Conservation (phyloP, 2,329 filamentous ascomycete genomes). For the Helotiales sp. region DNA sequence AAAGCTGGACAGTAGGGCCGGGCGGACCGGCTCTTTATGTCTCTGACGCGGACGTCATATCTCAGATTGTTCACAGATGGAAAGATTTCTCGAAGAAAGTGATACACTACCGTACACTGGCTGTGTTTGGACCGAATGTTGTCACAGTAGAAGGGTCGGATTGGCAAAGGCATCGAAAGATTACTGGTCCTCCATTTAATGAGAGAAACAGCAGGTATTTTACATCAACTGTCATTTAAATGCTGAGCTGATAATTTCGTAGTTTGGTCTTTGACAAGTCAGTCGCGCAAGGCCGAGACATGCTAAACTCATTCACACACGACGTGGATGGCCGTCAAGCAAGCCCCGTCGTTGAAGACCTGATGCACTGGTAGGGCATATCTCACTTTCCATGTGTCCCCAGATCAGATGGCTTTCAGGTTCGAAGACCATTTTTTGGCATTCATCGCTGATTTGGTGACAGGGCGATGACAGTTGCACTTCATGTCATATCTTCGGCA, state of each 20-base stretch:
- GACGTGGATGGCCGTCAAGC: conserved; percentile 20
- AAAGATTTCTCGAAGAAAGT: conserved; percentile 32
- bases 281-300: conserved; percentile 41
- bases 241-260: conserved; percentile 22
- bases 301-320: conserved; percentile 41
- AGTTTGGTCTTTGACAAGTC: conserved; percentile 47
- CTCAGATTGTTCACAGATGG: conserved; percentile 26
- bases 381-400: neutral
- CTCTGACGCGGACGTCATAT: conserved; percentile 25
- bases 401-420: too few relatives aligned
- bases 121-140: conserved; percentile 65
- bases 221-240: neutral
- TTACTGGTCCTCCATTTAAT: conserved; percentile 72
- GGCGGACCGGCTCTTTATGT: conserved; percentile 20
- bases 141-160: conserved; percentile 68
- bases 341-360: conserved; percentile 26
- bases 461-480: conserved; percentile 53
- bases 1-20: conserved; percentile 22
- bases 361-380: conserved; percentile 37
- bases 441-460: neutral
- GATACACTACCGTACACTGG: conserved; percentile 31
- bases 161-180: conserved; percentile 76
- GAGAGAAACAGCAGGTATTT: conserved; percentile 61
- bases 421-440: too few relatives aligned
- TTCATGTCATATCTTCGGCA: conserved; percentile 57